Base-by-base conservation (phyloP, 306 rosid species). In the Malus domestica region DNA sequence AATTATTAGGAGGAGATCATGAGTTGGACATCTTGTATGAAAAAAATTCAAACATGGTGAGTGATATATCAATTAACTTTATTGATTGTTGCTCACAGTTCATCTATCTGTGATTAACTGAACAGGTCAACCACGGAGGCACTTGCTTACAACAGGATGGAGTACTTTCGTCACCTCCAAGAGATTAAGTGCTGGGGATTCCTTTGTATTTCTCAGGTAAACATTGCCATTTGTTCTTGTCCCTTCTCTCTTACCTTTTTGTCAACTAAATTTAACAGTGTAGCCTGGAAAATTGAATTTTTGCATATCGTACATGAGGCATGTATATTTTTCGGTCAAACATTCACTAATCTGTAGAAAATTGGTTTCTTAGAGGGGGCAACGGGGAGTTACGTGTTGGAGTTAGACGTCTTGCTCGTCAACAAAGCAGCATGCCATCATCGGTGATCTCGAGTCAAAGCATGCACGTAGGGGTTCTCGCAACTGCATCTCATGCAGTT, bases 71-170 rank as follows among this genome's bases (percentile, higher is more conserved):
- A 49, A 8, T 46, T 59, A 57, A 38, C 14, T 20, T 13, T 20
- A 63, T 74, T 18, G 20, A 35, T 44, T 60, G 75, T 79, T 30
- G 65, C 77, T 52, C 58, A 62, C 77, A 0, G 64, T 69, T 67
- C 52, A 68, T 65, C 23, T 61, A 15, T 81, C 5, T 59, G 58
- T 51, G 27, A 32, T 80, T 66, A 68, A 44, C 74, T 83, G 71
- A 74, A 75, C 89, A 95, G 98, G 98, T 83, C 97, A 92, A 73
- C 98, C 98, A 23, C 93, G 97, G 66, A 85, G 98, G 65, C 98
- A 95, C 87, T 89, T 95, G 85, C 97, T 95, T 44, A 92, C 97
- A 12, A 95, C 97, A 63, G 98, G 98, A 40, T 95, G 98, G 98
- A 95, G 98, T 84, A 88, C 95, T 30, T 95, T 95, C 77, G 98